Base-by-base conservation (phyloP, 441 rosid species). In the Gossypium schwendimanii region DNA sequence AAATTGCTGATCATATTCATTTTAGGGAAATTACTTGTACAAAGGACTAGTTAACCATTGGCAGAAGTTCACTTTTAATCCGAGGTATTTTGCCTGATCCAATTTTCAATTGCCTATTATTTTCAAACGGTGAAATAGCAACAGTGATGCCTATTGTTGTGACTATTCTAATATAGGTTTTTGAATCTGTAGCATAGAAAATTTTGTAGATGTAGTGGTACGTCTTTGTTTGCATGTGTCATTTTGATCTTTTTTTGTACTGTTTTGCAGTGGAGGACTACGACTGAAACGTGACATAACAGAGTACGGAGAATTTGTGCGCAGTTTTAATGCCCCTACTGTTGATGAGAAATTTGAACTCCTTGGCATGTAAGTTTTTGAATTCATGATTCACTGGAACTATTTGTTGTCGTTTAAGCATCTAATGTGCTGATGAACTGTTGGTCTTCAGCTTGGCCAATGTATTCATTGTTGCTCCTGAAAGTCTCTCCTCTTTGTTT, bases 11-110 rank as follows among this genome's bases (percentile, higher is more conserved):
- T 63, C 20, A 72, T 75, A 14, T 64, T 10, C 80, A 70, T 85
- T 74, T 53, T 75, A 95, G 98, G 99, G 99, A 76, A 93, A 87
- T 54, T 88, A 94, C 81, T 81, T 93, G 72, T 88, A 91, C 75
- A 91, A 90, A 81, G 91, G 90, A 77, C 86, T 96, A 75, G 82
- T 96, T 79, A 96, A 81, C 82, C 98, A 93, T 84, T 89, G 98
- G 98, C 95, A 91, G 86, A 96, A 90, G 83, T 93, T 93, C 86
- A 89, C 94, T 52, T 89, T 93, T 85, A 96, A 93, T 84, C 97
- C 97, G 75, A 96, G 98, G 98, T 91, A 80, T 81, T 72, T 75
- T 53, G 33, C 62, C 75, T 60, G 58, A 58, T 53, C 55, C 21
- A 8, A 54, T 44, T 70, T 79, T 44, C 24, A 5, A 47, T 67